phyloP scores from a whole-genome alignment of 768 basidiomycete genomes.

The Hygrophorus pudorinus region DNA sequence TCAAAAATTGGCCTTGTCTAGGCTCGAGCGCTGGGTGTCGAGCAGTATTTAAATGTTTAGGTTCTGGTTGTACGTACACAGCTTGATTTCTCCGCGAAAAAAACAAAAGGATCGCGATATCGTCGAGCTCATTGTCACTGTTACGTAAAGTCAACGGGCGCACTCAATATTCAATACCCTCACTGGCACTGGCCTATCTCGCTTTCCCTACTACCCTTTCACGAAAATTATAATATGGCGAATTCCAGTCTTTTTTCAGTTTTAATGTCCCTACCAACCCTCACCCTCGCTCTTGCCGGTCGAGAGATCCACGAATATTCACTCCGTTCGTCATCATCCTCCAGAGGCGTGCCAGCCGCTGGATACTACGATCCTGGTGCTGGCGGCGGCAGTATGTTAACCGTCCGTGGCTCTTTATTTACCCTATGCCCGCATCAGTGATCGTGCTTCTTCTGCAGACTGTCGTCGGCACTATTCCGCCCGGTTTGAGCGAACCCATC shows the following conservation, averaged over 20 bases:
- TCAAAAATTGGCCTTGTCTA: neutral
- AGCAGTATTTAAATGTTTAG: no score
- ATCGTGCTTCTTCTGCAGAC: constrained; percentile 23
- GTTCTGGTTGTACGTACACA: no score
- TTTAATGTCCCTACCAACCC: constrained; percentile 14
- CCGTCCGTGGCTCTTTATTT: constrained; percentile 36
- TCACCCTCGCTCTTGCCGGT: constrained; percentile 5
- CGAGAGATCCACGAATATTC: constrained; percentile 4
- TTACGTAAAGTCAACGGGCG: neutral
- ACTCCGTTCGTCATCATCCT: constrained; percentile 10
- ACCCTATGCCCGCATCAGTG: neutral
- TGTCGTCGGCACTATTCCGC: constrained; percentile 49
- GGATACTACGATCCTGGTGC: constrained; percentile 53
- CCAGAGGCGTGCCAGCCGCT: constrained; percentile 31
- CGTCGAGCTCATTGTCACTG: neutral
- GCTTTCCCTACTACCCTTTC: neutral
- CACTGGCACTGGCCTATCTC: no score
- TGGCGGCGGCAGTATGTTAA: constrained; percentile 59
- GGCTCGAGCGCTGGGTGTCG: neutral
- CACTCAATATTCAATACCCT: neutral
- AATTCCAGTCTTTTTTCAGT: constrained; percentile 9
- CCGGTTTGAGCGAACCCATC: constrained; percentile 77
- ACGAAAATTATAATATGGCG: neutral
- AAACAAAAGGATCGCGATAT: no score
- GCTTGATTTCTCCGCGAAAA: no score